Percentiles rank a stretch among this genome's conserved stretches.
Conservation (phyloP, 2,329 filamentous ascomycete species). For the Fusarium sp. region DNA sequence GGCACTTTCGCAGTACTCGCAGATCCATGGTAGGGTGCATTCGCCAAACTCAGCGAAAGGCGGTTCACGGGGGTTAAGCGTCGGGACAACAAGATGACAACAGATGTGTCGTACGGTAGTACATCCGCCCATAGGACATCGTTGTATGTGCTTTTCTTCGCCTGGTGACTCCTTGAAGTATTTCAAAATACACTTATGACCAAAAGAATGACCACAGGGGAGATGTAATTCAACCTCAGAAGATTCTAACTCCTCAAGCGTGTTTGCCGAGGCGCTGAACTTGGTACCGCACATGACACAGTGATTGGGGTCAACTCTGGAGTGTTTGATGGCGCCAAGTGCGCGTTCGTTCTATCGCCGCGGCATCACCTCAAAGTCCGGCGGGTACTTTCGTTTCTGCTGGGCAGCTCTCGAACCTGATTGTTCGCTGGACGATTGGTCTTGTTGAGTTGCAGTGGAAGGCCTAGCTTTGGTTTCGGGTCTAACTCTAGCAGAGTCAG, state of each 20-base stretch:
- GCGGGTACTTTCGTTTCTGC: not conserved
- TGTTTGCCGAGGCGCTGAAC: not conserved
- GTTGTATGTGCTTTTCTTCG: not conserved
- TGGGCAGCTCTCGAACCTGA: not conserved
- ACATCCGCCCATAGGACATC: constrained; percentile 7
- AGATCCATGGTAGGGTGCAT: not conserved
- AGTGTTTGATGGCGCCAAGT: not conserved
- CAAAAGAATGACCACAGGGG: constrained; percentile 50
- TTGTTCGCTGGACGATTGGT: not conserved
- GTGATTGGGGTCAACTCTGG: not conserved
- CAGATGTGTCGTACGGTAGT: constrained; percentile 41
- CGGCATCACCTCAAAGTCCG: not conserved
- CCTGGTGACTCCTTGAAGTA: not conserved
- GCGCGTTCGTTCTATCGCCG: not conserved
- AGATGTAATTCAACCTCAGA: constrained; percentile 42
- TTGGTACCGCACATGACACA: constrained; percentile 11
- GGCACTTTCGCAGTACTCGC: constrained; percentile 5
- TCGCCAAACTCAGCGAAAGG: not conserved
- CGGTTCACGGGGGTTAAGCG: not conserved
- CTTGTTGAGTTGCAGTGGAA: not conserved
- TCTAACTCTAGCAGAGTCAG: too few species aligned
- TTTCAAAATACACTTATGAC: constrained; percentile 41
- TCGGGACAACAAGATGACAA: constrained; percentile 10
- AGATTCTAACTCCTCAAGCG: not conserved
- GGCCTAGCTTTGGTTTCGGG: not conserved